Evolutionary conservation across 768 basidiomycete species (phyloP).

Genomic region (Brasilioporus rufonigricans): DNA sequence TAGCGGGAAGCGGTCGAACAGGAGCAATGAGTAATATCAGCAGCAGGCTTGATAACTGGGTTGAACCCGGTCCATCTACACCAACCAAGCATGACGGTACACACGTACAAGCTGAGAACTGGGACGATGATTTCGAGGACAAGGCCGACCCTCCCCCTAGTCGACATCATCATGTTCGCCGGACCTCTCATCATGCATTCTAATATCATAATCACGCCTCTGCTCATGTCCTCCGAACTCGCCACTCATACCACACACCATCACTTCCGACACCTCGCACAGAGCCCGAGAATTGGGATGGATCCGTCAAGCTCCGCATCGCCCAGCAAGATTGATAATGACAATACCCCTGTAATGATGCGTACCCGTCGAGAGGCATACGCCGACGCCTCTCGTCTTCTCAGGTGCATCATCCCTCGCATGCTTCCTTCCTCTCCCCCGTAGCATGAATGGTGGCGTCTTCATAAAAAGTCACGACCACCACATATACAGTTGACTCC

Average conservation of each 20-base stretch:
- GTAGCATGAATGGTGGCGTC: conserved; percentile 58
- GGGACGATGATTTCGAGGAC: conserved; percentile 70
- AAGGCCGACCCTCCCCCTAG: conserved; percentile 39
- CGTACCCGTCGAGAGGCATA: conserved; percentile 34
- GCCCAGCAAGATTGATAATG: conserved; percentile 41
- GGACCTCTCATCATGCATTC: conserved; percentile 10
- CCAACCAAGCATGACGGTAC: conserved; percentile 38
- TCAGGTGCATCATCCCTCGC: conserved; percentile 42
- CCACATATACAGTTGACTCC: too few relatives aligned
- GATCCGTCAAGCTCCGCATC: conserved; percentile 54
- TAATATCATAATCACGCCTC: conserved; percentile 18
- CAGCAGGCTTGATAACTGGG: conserved; percentile 39
- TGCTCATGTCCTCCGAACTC: conserved; percentile 18
- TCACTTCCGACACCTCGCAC: conserved; percentile 17
- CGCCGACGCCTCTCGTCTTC: conserved; percentile 44
- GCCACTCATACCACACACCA: too few relatives aligned
- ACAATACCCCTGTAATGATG: conserved; percentile 31
- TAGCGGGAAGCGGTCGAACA: conserved; percentile 4
- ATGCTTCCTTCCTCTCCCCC: conserved; percentile 63
- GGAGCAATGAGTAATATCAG: conserved; percentile 10
- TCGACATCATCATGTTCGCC: conserved; percentile 14
- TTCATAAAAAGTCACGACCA: conserved; percentile 80
- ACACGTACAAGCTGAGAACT: conserved; percentile 49
- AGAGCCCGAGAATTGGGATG: conserved; percentile 57
- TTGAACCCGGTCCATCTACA: conserved; percentile 51